phyloP scores from a whole-genome alignment of 208 protist genomes.

The Leishmania amazonensis region DNA sequence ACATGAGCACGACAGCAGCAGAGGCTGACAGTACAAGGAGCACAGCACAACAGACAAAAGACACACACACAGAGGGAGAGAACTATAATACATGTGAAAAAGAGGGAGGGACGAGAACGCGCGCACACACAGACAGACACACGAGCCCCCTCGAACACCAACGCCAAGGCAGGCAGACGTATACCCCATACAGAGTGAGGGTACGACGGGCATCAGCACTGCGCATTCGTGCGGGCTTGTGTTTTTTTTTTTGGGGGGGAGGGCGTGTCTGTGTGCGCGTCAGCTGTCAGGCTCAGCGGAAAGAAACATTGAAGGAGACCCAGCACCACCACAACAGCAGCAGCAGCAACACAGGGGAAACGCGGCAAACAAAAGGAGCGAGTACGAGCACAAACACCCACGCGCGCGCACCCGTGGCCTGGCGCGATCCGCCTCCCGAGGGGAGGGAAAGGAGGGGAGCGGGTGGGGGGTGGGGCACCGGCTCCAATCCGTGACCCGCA shows the following conservation, averaged over 20 bases:
- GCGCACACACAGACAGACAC: background rate
- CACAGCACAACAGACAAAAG: background rate
- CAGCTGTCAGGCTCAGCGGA: background rate
- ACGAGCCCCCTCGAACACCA: background rate
- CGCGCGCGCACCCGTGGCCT: background rate
- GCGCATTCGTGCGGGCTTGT: background rate
- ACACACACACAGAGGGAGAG: background rate
- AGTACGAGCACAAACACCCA: background rate
- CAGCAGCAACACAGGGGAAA: no score
- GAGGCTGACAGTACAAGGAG: background rate
- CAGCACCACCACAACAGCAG: background rate
- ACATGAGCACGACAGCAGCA: no score
- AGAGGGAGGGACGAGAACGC: background rate
- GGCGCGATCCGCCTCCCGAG: background rate
- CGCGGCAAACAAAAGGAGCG: background rate
- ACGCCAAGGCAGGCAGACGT: background rate
- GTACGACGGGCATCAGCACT: background rate
- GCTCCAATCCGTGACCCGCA: background rate
- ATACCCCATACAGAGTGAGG: background rate
- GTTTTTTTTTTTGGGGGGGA: background rate
- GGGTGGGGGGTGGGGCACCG: background rate
- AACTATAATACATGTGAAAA: slow-evolving; percentile 3
- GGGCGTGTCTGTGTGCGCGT: background rate
- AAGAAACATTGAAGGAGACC: background rate
- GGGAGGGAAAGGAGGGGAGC: background rate